Conservation (phyloP, 78 protist species). For the Bodo saltans region DNA sequence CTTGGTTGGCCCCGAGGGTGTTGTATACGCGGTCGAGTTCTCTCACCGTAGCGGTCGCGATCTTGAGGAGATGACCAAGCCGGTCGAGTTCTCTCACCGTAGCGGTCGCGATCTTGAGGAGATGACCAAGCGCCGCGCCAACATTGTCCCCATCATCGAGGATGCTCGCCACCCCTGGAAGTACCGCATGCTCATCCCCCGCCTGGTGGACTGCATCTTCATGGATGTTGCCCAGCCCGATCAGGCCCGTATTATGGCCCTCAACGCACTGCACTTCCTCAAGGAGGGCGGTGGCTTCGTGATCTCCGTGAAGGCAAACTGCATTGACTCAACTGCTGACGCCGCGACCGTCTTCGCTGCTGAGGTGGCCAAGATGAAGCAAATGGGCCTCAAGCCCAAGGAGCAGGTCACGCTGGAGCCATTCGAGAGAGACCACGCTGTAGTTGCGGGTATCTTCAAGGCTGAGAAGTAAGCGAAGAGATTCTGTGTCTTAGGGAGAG, state of each 20-base stretch:
- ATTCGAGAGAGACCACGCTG: slow-evolving; percentile 99
- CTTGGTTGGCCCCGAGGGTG: slow-evolving; percentile 93
- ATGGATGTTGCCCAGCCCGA: slow-evolving; percentile 99
- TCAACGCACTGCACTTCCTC: slow-evolving; percentile 95
- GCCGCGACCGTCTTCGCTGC: slow-evolving; percentile 91
- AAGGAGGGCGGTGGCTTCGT: slow-evolving; percentile 96
- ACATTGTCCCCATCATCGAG: slow-evolving; percentile 98
- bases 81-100: too few species aligned
- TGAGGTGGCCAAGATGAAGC: slow-evolving; percentile 80
- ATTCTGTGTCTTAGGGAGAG: too few species aligned
- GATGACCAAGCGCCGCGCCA: slow-evolving; percentile 64
- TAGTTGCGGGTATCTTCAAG: slow-evolving; percentile 59
- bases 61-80: slow-evolving; percentile 94
- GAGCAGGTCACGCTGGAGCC: slow-evolving; percentile 96
- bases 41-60: slow-evolving; percentile 98
- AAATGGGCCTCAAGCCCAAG: slow-evolving; percentile 72
- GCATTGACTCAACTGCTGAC: slow-evolving; percentile 96
- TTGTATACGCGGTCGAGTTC: slow-evolving; percentile 99
- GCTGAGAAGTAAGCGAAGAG: too few species aligned
- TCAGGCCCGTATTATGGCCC: slow-evolving; percentile 97
- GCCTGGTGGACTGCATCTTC: slow-evolving; percentile 95
- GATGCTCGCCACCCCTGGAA: slow-evolving; percentile 98
- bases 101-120: neutral
- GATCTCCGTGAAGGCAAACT: slow-evolving; percentile 98
- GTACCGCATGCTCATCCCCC: slow-evolving; percentile 95